These are phyloP conservation scores for Diaporthe capsici DNA, from an alignment of 2,329 filamentous ascomycete genomes.

Conservation along the genomic window DNA sequence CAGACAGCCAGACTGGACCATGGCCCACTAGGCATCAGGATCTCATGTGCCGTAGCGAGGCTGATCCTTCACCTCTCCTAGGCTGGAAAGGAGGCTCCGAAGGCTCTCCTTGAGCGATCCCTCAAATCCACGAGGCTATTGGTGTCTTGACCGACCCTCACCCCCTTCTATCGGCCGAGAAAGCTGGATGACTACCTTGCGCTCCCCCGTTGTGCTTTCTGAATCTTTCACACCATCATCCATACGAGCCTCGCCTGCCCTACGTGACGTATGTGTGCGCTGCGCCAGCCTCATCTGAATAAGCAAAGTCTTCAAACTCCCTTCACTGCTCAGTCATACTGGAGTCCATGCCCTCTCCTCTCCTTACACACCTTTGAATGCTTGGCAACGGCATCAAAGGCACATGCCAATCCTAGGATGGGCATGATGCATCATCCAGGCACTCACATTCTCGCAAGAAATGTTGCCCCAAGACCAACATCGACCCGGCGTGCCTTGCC, in stretches of 20 bases:
- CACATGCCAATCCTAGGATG: slow-evolving; percentile 34
- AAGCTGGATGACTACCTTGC: slow-evolving; percentile 11
- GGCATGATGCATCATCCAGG: slow-evolving; percentile 41
- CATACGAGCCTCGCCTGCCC: slow-evolving; percentile 11
- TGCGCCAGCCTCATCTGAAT: slow-evolving; percentile 31
- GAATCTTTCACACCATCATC: slow-evolving; percentile 17
- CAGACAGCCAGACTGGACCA: slow-evolving; percentile 31
- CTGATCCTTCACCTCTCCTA: slow-evolving; percentile 41
- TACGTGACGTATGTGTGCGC: slow-evolving; percentile 18
- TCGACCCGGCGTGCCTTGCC: slow-evolving; percentile 64
- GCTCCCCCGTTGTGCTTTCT: slow-evolving; percentile 1
- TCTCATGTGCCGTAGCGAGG: slow-evolving; percentile 40
- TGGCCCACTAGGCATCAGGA: slow-evolving; percentile 40
- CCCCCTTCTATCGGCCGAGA: slow-evolving; percentile 14
- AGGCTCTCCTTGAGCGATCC: slow-evolving; percentile 15
- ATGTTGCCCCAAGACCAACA: slow-evolving; percentile 14
- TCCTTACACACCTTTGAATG: slow-evolving; percentile 6
- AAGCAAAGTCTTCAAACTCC: slow-evolving; percentile 33
- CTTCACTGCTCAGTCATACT: slow-evolving; percentile 6
- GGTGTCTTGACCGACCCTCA: neutral
- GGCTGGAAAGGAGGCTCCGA: slow-evolving; percentile 33
- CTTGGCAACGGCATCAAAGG: slow-evolving; percentile 18
- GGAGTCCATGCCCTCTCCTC: slow-evolving; percentile 23
- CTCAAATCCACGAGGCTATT: slow-evolving; percentile 16
- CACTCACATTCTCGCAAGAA: slow-evolving; percentile 39